These are phyloP conservation scores for Lolium perenne DNA, from an alignment of 176 grass and related monocot genomes.

Conservation along the genomic window DNA sequence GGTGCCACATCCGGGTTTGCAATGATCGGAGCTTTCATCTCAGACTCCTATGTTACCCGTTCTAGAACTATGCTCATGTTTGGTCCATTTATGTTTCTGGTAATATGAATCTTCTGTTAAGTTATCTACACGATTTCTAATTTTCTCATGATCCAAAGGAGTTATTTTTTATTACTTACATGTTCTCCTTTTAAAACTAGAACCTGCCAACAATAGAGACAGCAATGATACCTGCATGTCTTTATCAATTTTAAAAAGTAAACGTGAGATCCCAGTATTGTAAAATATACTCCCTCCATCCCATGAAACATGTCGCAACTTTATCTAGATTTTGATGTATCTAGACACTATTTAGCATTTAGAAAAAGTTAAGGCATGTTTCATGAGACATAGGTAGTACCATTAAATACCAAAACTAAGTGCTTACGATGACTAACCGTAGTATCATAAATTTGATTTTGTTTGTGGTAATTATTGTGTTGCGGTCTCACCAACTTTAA, in stretches of 20 bases:
- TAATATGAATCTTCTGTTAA: constrained; percentile 23
- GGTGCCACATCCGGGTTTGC: constrained; percentile 55
- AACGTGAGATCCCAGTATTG: neutral
- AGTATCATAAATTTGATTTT: neutral
- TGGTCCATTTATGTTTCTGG: constrained; percentile 54
- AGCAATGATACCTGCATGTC: neutral
- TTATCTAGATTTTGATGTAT: no score
- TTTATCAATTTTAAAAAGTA: neutral
- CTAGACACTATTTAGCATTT: no score
- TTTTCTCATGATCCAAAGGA: neutral
- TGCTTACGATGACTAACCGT: neutral
- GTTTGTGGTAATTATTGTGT: neutral
- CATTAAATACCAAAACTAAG: neutral
- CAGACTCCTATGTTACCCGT: constrained; percentile 58
- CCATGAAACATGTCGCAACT: no score
- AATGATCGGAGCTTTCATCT: constrained; percentile 59
- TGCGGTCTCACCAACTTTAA: constrained; percentile 8
- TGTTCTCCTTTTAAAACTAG: neutral
- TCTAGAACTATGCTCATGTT: constrained; percentile 52
- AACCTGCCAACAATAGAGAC: neutral
- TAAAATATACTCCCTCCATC: no score
- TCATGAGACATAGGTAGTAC: neutral
- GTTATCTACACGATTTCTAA: neutral
- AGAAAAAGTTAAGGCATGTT: no score
- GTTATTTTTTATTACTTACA: neutral